These are phyloP conservation scores for Ceratocystis alfenasii DNA, from an alignment of 2,329 filamentous ascomycete species.

Conservation along the genomic window DNA sequence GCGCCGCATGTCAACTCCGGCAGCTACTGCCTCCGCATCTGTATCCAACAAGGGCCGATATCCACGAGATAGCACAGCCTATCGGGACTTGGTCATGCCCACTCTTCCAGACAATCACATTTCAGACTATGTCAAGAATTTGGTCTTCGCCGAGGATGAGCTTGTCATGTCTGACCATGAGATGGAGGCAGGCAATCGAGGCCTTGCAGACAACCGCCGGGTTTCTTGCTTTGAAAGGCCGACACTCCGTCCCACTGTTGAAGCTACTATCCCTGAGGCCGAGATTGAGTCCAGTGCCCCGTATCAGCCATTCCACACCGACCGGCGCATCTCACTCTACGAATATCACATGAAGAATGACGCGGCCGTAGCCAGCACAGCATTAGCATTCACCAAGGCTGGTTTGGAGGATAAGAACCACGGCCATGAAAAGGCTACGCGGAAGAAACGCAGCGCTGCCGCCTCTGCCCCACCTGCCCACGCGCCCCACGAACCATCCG, in stretches of 20 bases:
- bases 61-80: slow-evolving; percentile 36
- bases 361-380: not conserved
- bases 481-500: not conserved
- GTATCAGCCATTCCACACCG: slow-evolving; percentile 92
- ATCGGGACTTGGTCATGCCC: slow-evolving; percentile 56
- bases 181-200: slow-evolving; percentile 42
- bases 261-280: slow-evolving; percentile 57
- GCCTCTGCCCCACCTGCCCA: not conserved
- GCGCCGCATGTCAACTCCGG: slow-evolving; percentile 41
- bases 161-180: slow-evolving; percentile 43
- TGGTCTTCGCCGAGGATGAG: slow-evolving; percentile 32
- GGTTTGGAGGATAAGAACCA: slow-evolving; percentile 35
- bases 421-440: slow-evolving; percentile 31
- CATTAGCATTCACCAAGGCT: slow-evolving; percentile 27
- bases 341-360: slow-evolving; percentile 37
- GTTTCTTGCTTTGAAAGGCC: not conserved
- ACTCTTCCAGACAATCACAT: slow-evolving; percentile 45
- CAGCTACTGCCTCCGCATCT: slow-evolving; percentile 25
- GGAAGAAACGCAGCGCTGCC: slow-evolving; percentile 22
- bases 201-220: slow-evolving; percentile 37
- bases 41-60: slow-evolving; percentile 3
- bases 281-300: slow-evolving; percentile 94
- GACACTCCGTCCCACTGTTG: slow-evolving; percentile 36
- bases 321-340: slow-evolving; percentile 68
- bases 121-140: slow-evolving; percentile 15